These are phyloP conservation scores for Thelonectria rubi DNA, from an alignment of 2,329 filamentous ascomycete genomes.

Conservation along the genomic window DNA sequence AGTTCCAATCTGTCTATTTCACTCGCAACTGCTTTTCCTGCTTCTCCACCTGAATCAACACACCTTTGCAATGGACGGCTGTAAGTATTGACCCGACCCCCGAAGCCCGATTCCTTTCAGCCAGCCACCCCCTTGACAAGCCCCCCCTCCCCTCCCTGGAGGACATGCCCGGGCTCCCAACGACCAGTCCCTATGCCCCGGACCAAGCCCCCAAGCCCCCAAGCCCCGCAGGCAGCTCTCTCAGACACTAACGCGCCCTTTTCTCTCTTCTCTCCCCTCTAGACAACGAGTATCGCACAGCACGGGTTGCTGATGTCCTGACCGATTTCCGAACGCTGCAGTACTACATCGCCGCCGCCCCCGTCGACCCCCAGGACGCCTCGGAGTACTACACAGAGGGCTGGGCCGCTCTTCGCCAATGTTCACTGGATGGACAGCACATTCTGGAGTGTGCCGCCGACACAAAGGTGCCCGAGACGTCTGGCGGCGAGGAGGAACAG, in stretches of 20 bases:
- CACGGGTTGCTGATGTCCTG: slow-evolving; percentile 69
- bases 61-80: slow-evolving; percentile 39
- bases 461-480: slow-evolving; percentile 63
- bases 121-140: slow-evolving; percentile 1
- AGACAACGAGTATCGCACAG: slow-evolving; percentile 70
- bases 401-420: slow-evolving; percentile 70
- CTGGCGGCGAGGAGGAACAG: slow-evolving; percentile 67
- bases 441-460: slow-evolving; percentile 72
- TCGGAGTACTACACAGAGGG: slow-evolving; percentile 72
- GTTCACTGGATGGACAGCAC: slow-evolving; percentile 68
- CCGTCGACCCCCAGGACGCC: slow-evolving; percentile 61
- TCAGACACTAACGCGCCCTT: slow-evolving; percentile 34
- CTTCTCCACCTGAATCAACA: slow-evolving; percentile 15
- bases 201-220: no score
- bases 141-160: background rate
- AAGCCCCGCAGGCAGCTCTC: slow-evolving; percentile 18
- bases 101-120: slow-evolving; percentile 15
- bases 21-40: slow-evolving; percentile 4
- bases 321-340: slow-evolving; percentile 70
- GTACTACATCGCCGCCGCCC: slow-evolving; percentile 67
- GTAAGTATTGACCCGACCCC: slow-evolving; percentile 33
- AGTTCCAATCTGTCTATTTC: background rate
- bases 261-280: slow-evolving; percentile 18
- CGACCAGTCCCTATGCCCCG: background rate
- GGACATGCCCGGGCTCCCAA: slow-evolving; percentile 18